Conservation (phyloP, 1,139 yeast species). For the Geotrichum siamense region DNA sequence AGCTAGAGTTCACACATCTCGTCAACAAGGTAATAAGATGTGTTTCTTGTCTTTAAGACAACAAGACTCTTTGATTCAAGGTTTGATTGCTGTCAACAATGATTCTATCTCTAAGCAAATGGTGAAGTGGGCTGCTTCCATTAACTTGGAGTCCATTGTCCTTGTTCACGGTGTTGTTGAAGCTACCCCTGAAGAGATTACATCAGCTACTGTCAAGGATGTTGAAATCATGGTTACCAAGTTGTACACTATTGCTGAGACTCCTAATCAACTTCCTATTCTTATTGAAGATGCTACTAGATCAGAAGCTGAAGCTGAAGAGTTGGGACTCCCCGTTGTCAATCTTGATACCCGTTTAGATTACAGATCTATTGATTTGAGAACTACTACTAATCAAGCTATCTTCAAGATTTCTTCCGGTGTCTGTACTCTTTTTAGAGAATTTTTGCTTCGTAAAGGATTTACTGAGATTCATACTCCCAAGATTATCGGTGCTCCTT, state of each 20-base stretch:
- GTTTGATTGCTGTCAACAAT: slow-evolving; percentile 63
- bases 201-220: slow-evolving; percentile 87
- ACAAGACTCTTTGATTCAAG: slow-evolving; percentile 76
- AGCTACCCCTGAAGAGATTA: slow-evolving; percentile 80
- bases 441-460: slow-evolving; percentile 58
- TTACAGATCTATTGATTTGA: slow-evolving; percentile 87
- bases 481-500: slow-evolving; percentile 86
- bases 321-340: slow-evolving; percentile 83
- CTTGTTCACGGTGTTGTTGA: slow-evolving; percentile 77
- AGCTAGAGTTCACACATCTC: slow-evolving; percentile 87
- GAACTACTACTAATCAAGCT: slow-evolving; percentile 96
- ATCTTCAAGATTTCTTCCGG: slow-evolving; percentile 91
- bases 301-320: slow-evolving; percentile 92
- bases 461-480: slow-evolving; percentile 95
- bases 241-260: slow-evolving; percentile 70
- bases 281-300: slow-evolving; percentile 94
- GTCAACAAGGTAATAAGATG: slow-evolving; percentile 96
- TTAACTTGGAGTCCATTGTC: slow-evolving; percentile 85
- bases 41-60: slow-evolving; percentile 87
- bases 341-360: slow-evolving; percentile 95
- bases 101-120: slow-evolving; percentile 78
- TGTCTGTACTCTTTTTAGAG: slow-evolving; percentile 82
- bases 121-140: slow-evolving; percentile 91
- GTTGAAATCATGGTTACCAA: slow-evolving; percentile 74
- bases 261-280: slow-evolving; percentile 90